phyloP scores from a whole-genome alignment of 164 flowering plant genomes.

The Kalanchoe fedtschenkoi region DNA sequence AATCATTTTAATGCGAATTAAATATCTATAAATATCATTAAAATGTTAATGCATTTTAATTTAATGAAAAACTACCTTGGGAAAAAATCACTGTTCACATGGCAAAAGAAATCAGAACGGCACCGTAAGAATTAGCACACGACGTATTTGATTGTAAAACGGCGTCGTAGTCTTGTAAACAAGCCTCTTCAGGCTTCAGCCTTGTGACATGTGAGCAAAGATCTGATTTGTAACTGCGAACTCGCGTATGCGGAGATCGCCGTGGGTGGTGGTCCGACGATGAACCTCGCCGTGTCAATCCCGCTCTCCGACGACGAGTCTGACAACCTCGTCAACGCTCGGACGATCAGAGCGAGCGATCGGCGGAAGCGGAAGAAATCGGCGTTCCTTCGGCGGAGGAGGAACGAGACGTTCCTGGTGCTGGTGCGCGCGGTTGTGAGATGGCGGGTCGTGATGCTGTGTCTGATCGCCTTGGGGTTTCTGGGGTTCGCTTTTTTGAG shows the following conservation, averaged over 20 bases:
- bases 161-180: too few relatives aligned
- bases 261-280: conserved; percentile 12
- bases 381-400: conserved; percentile 16
- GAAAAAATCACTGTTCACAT: too few relatives aligned
- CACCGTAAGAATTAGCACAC: too few relatives aligned
- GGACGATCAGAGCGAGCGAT: conserved; percentile 16
- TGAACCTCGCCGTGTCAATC: conserved; percentile 34
- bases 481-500: conserved; percentile 40
- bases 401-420: conserved; percentile 20
- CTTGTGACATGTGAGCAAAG: neutral
- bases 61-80: too few relatives aligned
- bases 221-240: neutral
- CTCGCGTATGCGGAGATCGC: neutral
- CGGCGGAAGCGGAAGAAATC: conserved; percentile 56
- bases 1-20: too few relatives aligned
- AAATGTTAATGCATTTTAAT: too few relatives aligned
- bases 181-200: too few relatives aligned
- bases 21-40: too few relatives aligned
- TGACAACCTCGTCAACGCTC: conserved; percentile 17
- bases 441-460: conserved; percentile 46
- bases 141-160: too few relatives aligned
- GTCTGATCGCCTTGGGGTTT: conserved; percentile 33
- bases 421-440: conserved; percentile 24
- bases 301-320: conserved; percentile 53
- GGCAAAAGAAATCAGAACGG: too few relatives aligned